Base-by-base conservation (phyloP, 2,329 filamentous ascomycete species). In the Triangularia verruculosa region DNA sequence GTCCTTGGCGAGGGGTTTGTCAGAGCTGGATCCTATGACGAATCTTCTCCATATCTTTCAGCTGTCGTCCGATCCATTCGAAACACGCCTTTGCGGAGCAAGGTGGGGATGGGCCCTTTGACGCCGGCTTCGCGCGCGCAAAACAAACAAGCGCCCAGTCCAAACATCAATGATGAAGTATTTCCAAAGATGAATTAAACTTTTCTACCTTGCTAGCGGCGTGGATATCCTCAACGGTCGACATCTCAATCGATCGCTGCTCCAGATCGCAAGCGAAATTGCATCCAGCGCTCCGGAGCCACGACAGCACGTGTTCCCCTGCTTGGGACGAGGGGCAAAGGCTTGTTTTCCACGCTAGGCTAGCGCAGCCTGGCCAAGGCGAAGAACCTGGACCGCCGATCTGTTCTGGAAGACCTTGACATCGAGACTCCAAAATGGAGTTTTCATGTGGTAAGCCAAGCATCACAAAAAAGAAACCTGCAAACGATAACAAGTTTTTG, bases 221-320 rank as follows among this genome's bases (percentile, higher is more conserved):
- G 59, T 62, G 63, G 63, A 62, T 13, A 57, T 30, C 22, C n/a
- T 24, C 56, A 30, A 61, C 25, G 34, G 64, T n/a, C 63, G 67
- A 67, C 67, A 68, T 68, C 65, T 66, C 64, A 47, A 65, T 67
- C 58, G 68, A 71, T 73, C 72, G 72, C 72, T 70, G 66, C 20
- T 28, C 25, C 9, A 27, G 59, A 54, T 27, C 24, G 64, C 59
- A 75, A 74, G 70, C 73, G 74, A 76, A 72, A 76, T 76, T 76
- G 70, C 73, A 70, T 67, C 73, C 72, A 73, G 69, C 66, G 70
- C 74, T 70, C 74, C 66, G 66, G 69, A 54, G 51, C 60, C 61
- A 34, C 28, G 15, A 43, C 64, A 67, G 61, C 64, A 59, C 62
- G 58, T 57, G 22, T 15, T 47, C 39, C 67, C 66, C 64, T 69